A percentile compares a stretch with the other conserved stretches of the same genome.
Evolutionary conservation across 2,329 filamentous ascomycete genomes (phyloP).

Genomic region (Fusarium palustre): DNA sequence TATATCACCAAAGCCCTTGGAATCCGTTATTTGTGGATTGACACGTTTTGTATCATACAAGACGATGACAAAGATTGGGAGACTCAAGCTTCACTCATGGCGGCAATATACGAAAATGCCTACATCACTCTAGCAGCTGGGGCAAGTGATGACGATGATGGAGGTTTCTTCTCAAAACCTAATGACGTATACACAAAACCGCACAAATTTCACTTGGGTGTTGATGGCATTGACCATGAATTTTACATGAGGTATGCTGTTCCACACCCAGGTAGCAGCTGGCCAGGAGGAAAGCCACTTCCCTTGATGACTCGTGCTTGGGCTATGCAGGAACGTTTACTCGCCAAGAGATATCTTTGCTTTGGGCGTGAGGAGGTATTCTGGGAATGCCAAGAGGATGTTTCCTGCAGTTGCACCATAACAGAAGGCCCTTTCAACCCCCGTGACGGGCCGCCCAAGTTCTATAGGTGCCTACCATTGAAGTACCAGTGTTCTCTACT

Average conservation of each 20-base stretch:
- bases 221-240: neutral
- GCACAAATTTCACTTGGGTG: neutral
- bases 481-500: neutral
- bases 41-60: neutral
- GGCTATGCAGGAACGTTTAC: neutral
- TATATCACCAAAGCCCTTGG: neutral
- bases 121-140: constrained; percentile 1
- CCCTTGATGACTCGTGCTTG: constrained; percentile 3
- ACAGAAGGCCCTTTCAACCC: neutral
- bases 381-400: constrained; percentile 4
- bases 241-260: neutral
- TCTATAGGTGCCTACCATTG: neutral
- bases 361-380: neutral
- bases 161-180: neutral
- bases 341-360: neutral
- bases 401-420: neutral
- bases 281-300: neutral
- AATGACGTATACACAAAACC: neutral
- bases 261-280: neutral
- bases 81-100: neutral
- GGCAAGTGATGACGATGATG: neutral
- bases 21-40: neutral
- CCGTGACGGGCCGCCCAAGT: neutral
- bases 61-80: neutral
- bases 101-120: neutral